These are phyloP conservation scores for Xylaria curta DNA, from an alignment of 495 filamentous ascomycete genomes.

Conservation along the genomic window DNA sequence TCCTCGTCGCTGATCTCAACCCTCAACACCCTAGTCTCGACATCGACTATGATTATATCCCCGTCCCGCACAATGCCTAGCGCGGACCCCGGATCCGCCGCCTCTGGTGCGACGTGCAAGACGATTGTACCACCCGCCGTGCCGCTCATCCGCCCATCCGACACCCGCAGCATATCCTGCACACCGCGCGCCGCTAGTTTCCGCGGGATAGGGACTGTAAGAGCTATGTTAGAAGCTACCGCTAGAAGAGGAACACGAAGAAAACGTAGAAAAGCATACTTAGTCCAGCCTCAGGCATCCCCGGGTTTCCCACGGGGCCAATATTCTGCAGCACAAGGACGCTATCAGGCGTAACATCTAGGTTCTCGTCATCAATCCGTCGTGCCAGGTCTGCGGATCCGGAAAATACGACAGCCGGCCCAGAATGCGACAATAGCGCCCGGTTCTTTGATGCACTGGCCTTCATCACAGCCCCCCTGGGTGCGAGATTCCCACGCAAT, in stretches of 20 bases:
- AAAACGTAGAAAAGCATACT: conserved; percentile 16
- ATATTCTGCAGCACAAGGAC: conserved; percentile 67
- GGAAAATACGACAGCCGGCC: conserved; percentile 65
- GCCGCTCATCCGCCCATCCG: conserved; percentile 72
- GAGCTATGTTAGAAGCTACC: background rate
- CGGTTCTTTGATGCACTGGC: conserved; percentile 66
- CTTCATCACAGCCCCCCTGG: conserved; percentile 65
- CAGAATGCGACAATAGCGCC: conserved; percentile 57
- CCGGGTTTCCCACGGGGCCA: conserved; percentile 68
- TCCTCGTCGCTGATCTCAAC: conserved; percentile 58
- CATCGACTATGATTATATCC: conserved; percentile 62
- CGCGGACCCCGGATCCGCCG: conserved; percentile 60
- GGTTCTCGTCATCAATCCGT: conserved; percentile 62
- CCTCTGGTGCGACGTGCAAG: conserved; percentile 69
- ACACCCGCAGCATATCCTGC: conserved; percentile 69
- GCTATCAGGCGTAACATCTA: conserved; percentile 58
- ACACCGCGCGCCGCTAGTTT: conserved; percentile 66
- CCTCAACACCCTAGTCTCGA: conserved; percentile 50
- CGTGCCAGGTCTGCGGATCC: conserved; percentile 61
- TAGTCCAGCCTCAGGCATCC: conserved; percentile 72
- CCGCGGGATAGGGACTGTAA: conserved; percentile 63
- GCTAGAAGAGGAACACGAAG: background rate
- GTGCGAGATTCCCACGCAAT: conserved; percentile 60
- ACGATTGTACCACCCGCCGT: conserved; percentile 74
- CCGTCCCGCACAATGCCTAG: conserved; percentile 67